Evolutionary conservation across 2,329 filamentous ascomycete species (phyloP).

Genomic region (Didymella exigua): DNA sequence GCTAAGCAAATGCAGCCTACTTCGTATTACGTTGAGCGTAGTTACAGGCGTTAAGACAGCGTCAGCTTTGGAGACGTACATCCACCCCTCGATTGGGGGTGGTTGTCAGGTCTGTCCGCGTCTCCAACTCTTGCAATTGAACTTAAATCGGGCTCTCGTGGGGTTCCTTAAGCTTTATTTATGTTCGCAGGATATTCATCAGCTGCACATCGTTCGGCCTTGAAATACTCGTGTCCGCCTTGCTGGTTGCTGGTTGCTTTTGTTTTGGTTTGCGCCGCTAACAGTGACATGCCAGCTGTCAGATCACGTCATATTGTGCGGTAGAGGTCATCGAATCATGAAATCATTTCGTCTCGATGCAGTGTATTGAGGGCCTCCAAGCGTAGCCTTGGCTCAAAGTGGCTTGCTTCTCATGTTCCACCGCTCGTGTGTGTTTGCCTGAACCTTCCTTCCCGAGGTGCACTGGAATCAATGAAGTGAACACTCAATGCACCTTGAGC

Average conservation of each 20-base stretch:
- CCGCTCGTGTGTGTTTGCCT: neutral
- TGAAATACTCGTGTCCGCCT: conserved; percentile 11
- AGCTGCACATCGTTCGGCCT: too few relatives aligned
- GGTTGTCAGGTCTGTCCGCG: too few relatives aligned
- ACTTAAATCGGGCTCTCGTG: too few relatives aligned
- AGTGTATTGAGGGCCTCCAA: neutral
- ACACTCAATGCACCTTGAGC: neutral
- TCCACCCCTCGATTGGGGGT: too few relatives aligned
- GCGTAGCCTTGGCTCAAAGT: neutral
- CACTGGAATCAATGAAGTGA: neutral
- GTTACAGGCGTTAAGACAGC: too few relatives aligned
- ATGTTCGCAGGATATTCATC: too few relatives aligned
- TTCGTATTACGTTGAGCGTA: too few relatives aligned
- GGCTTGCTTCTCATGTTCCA: neutral
- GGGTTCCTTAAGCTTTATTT: too few relatives aligned
- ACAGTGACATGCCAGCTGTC: neutral
- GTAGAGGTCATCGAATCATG: neutral
- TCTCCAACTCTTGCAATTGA: too few relatives aligned
- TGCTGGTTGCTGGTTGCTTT: conserved; percentile 15
- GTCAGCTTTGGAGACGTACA: too few relatives aligned
- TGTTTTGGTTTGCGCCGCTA: neutral
- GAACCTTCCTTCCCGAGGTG: neutral
- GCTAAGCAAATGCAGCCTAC: too few relatives aligned
- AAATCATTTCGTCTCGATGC: neutral
- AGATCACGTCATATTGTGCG: neutral